Percentiles rank a stretch among this genome's conserved stretches.
Evolutionary conservation across 768 basidiomycete genomes (phyloP).

Genomic region (Postia placenta): DNA sequence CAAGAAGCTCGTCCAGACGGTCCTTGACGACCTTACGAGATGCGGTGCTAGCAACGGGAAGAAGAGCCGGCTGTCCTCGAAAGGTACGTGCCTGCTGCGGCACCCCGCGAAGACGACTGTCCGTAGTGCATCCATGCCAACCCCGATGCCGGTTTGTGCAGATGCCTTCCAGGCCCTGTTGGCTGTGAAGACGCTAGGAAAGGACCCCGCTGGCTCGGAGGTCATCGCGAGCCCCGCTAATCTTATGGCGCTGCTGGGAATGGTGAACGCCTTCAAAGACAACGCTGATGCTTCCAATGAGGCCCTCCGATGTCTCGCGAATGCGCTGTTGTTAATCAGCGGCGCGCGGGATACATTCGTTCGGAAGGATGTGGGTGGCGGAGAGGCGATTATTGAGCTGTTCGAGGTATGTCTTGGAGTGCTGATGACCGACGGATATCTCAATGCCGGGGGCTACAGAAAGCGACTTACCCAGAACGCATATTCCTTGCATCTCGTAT

Average conservation of each 20-base stretch:
- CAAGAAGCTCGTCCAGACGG: conserved; percentile 43
- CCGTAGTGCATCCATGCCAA: not conserved
- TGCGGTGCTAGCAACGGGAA: conserved; percentile 27
- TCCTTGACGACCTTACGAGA: conserved; percentile 19
- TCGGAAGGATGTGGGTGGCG: conserved; percentile 55
- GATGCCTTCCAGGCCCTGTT: conserved; percentile 64
- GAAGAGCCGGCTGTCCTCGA: conserved; percentile 43
- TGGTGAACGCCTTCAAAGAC: conserved; percentile 50
- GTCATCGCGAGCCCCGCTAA: conserved; percentile 50
- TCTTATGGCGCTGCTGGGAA: conserved; percentile 46
- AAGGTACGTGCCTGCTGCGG: conserved; percentile 38
- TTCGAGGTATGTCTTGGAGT: conserved; percentile 44
- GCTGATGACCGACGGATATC: not conserved
- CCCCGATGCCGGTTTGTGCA: conserved; percentile 22
- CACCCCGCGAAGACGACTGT: not conserved
- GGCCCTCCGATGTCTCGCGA: conserved; percentile 73
- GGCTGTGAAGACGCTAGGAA: conserved; percentile 71
- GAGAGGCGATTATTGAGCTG: conserved; percentile 45
- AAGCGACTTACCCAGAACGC: conserved; percentile 52
- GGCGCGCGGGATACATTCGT: conserved; percentile 53
- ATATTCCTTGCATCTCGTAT: conserved; percentile 74
- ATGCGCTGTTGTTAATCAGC: conserved; percentile 68
- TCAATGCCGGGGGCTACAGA: conserved; percentile 32
- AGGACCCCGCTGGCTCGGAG: conserved; percentile 60
- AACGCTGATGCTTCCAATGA: conserved; percentile 57